A percentile compares a stretch with the other conserved stretches of the same genome.
Evolutionary conservation across 75 land plant genomes (phyloP).

Genomic region (Pinus tabuliformis): DNA sequence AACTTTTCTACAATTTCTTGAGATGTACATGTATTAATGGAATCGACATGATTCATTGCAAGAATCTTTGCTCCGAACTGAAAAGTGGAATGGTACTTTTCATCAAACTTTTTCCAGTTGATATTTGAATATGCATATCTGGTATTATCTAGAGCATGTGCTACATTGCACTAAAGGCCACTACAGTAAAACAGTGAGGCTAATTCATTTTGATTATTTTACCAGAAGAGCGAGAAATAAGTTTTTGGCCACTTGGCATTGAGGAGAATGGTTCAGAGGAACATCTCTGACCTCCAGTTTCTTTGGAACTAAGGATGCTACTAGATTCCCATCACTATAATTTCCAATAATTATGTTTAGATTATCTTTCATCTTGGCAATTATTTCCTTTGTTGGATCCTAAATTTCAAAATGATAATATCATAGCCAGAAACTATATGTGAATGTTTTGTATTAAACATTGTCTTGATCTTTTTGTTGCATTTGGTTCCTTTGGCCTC

Average conservation of each 20-base stretch:
- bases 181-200: background rate
- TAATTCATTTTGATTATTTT: background rate
- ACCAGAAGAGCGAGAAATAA: background rate
- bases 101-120: conserved; percentile 59
- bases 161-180: conserved; percentile 50
- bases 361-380: conserved; percentile 39
- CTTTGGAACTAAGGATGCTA: conserved; percentile 22
- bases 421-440: conserved; percentile 13
- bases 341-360: conserved; percentile 68
- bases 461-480: conserved; percentile 48
- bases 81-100: conserved; percentile 65
- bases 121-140: conserved; percentile 69
- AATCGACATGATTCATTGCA: conserved; percentile 72
- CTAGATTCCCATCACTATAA: conserved; percentile 69
- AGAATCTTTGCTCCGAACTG: conserved; percentile 68
- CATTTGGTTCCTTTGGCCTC: conserved; percentile 61
- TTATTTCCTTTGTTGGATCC: conserved; percentile 58
- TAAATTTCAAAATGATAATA: conserved; percentile 5
- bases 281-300: conserved; percentile 47
- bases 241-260: background rate
- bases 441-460: conserved; percentile 52
- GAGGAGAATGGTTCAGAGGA: background rate
- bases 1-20: conserved; percentile 66
- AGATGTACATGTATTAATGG: conserved; percentile 65
- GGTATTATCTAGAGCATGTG: conserved; percentile 73